A percentile compares a stretch with the other conserved stretches of the same genome.
Conservation (phyloP, 768 basidiomycete genomes). For the Agaricus subrufescens region DNA sequence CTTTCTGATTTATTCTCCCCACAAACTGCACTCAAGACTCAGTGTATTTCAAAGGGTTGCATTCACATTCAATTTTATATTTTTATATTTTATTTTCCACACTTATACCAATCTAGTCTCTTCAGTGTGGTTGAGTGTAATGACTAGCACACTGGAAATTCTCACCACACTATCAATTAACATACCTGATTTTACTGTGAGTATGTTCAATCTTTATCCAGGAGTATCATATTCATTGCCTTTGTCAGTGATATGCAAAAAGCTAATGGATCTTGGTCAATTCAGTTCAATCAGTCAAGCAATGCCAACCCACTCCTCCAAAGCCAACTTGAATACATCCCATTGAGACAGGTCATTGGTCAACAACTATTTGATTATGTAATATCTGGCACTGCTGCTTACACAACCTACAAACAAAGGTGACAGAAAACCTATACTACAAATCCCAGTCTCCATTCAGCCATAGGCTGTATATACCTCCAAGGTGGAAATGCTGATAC, state of each 20-base stretch:
- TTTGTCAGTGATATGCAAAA: conserved; percentile 63
- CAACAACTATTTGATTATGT: no score
- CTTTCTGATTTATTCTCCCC: no score
- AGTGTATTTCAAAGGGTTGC: no score
- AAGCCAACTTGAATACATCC: conserved; percentile 73
- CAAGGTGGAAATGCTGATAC: conserved; percentile 61
- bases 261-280: conserved; percentile 50
- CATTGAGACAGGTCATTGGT: no score
- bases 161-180: conserved; percentile 74
- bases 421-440: conserved; percentile 15
- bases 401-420: conserved; percentile 22
- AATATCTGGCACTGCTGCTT: conserved; percentile 70
- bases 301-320: background rate
- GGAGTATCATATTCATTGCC: background rate
- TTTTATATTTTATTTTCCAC: no score
- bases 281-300: background rate
- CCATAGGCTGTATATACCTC: conserved; percentile 70
- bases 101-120: no score
- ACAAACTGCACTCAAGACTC: no score
- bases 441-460: conserved; percentile 58
- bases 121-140: conserved; percentile 70
- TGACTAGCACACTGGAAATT: conserved; percentile 75
- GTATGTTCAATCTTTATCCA: background rate
- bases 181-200: conserved; percentile 77
- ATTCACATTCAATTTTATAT: no score